phyloP scores from a whole-genome alignment of 441 rosid genomes.

The Isatis lusitanica region DNA sequence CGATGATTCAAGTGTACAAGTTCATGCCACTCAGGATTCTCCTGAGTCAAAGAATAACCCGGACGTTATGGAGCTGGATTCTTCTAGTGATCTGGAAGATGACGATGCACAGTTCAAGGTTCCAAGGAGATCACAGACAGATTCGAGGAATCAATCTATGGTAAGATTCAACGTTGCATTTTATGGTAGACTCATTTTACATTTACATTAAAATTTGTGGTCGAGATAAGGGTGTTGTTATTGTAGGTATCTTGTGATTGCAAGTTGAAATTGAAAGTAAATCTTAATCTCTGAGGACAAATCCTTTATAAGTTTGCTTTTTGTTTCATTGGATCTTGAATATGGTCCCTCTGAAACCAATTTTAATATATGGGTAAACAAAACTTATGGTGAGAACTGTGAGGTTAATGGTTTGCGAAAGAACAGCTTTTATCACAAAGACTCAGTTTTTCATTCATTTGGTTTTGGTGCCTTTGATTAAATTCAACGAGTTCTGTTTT shows the following conservation, averaged over 20 bases:
- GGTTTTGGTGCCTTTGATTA: background rate
- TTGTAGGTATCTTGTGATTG: background rate
- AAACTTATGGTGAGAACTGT: background rate
- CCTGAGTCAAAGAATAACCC: slow-evolving; percentile 45
- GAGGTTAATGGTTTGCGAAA: slow-evolving; percentile 9
- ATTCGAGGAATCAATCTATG: slow-evolving; percentile 35
- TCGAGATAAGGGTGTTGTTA: background rate
- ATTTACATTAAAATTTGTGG: background rate
- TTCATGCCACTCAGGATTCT: slow-evolving; percentile 56
- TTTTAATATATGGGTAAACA: background rate
- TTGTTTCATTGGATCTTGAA: background rate
- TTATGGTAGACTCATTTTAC: background rate
- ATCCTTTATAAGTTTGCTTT: background rate
- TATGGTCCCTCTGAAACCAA: background rate
- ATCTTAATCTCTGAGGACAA: background rate
- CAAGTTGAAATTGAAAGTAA: background rate
- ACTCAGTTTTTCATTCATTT: slow-evolving; percentile 5
- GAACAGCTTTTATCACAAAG: background rate
- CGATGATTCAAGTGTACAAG: slow-evolving; percentile 19
- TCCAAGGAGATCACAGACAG: slow-evolving; percentile 25
- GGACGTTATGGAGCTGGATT: slow-evolving; percentile 57
- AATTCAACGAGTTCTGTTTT: background rate
- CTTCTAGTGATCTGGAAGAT: slow-evolving; percentile 57
- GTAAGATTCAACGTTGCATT: slow-evolving; percentile 43
- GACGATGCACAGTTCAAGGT: slow-evolving; percentile 6